Conservation (phyloP, 805 yeast species). For the Yarrowia divulgata region DNA sequence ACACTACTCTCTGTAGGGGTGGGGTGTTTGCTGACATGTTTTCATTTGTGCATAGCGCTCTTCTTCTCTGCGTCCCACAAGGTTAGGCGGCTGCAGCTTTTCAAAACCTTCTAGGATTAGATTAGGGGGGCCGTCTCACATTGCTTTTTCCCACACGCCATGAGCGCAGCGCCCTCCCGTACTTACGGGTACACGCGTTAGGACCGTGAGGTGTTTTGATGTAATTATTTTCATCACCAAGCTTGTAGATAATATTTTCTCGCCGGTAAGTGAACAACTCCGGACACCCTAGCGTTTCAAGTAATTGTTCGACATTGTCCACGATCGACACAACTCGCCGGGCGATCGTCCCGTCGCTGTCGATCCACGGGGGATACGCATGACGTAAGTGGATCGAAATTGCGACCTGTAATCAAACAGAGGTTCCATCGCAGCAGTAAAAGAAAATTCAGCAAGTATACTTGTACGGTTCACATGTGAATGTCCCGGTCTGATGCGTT, state of each 20-base stretch:
- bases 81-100: neutral
- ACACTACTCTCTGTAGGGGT: neutral
- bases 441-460: neutral
- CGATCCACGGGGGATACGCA: conserved; percentile 2
- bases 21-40: neutral
- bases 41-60: neutral
- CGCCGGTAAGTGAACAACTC: conserved; percentile 1
- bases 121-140: neutral
- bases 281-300: conserved; percentile 6
- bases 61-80: neutral
- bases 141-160: conserved; percentile 5
- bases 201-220: neutral
- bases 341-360: conserved; percentile 9
- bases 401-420: neutral
- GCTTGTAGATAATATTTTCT: no score
- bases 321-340: neutral
- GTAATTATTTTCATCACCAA: neutral
- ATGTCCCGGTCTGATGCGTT: neutral
- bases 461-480: neutral
- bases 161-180: neutral
- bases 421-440: neutral
- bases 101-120: neutral
- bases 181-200: no score
- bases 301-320: neutral
- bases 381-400: neutral